Evolutionary conservation across 306 rosid genomes (phyloP), one percentile per base, ranked within the genome.

Genomic region (Sicyos baderoa): DNA sequence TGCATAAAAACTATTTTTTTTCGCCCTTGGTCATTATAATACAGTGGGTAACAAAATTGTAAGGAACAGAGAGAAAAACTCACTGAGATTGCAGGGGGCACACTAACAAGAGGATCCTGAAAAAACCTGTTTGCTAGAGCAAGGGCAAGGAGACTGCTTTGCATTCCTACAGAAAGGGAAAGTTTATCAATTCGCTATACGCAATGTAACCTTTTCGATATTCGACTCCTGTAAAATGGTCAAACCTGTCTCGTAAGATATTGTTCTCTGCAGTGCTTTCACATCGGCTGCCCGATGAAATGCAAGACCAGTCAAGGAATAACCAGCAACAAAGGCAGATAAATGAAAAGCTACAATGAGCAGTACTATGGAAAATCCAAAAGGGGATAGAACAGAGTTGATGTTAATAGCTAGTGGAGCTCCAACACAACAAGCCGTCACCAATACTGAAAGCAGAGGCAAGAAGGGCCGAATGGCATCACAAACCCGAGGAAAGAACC

Each of bases 111-210:
- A 25, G 95, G 96, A 77, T 92, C 95, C 84, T 82, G 79, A 55
- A 92, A 92, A 76, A 92, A 92, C 21, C 87, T 82, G 76, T 92
- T 92, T 9, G 98, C 96, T 48, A 92, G 93, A 40, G 98, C 96
- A 83, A 89, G 90, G 71, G 95, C 98, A 59, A 92, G 95, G 75
- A 92, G 96, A 76, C 98, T 92, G 79, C 98, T 89, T 76, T 92
- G 98, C 98, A 89, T 92, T 74, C 98, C 98, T 92, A 83, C 65
- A 80, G 51, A 51, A 55, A 70, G 80, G 58, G 48, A 0, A 58
- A 42, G 62, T 37, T 48, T 15, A 80, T 50, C 25, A 37, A 44
- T 61, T 73, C 27, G 40, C 51, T 15, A 14, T 13, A 40, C 49
- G 49, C 19, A 25, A 35, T 72, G 14, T 49, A 47, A 69, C 72